Evolutionary conservation across 1,284 basidiomycete genomes (phyloP), one percentile per base, ranked within the genome.

Genomic region (Irpex lacteus): DNA sequence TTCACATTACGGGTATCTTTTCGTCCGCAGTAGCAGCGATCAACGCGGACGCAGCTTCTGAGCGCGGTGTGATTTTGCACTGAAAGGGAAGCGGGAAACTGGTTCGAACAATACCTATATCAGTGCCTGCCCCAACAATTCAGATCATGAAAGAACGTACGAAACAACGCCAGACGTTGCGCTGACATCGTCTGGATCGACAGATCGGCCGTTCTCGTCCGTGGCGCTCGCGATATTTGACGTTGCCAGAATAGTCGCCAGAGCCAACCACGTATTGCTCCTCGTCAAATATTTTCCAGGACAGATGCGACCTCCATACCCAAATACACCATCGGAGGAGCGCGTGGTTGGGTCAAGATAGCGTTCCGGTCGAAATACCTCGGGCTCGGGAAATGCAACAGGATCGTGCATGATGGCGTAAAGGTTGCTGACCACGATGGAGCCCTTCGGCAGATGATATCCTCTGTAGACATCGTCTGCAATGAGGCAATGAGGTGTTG

Each of bases 381-480:
- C 40, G 5, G 70, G 68, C 55, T 72, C 67, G 11, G 66, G 62
- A 60, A 71, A 72, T 5, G 52, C 55, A 9, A 55, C 47, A 52
- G 67, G 66, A 60, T 72, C 69, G 47, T 70, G 68, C 13, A 72
- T 60, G 38, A 72, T 67, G 5, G 64, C 67, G 63, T 68, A 69
- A 36, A 40, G 40, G 64, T 72, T 72, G 5, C 65, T 69, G 18
- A 71, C 58, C n/a, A 71, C 53, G 49, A 70, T 60, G 1, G 71
- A 64, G 37, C 70, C 70, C 37, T 69, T 69, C 36, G 71, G 69
- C 44, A 72, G 52, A 54, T 62, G 68, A 44, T 71, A 70, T 1
- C 67, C 71, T 9, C 69, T 56, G 62, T 71, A 72, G 6, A 67
- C 55, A 61, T 71, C 71, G 60, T 72, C 71, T 49, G 60, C 63